phyloP scores from a whole-genome alignment of 495 filamentous ascomycete genomes.

The Cetradonia linearis region DNA sequence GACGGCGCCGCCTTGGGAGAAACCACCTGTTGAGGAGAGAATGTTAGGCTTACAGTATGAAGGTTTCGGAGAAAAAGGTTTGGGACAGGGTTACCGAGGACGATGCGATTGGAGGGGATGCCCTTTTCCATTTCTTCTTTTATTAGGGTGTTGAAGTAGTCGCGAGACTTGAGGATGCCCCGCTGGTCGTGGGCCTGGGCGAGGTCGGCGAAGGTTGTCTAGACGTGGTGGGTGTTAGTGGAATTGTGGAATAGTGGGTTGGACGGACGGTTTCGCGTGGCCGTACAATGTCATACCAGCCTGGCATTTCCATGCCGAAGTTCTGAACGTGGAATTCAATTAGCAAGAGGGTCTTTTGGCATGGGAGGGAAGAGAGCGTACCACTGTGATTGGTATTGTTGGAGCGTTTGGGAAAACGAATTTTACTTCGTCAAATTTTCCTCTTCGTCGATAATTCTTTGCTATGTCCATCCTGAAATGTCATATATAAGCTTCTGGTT shows the following conservation, averaged over 20 bases:
- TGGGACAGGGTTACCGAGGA: slow-evolving; percentile 61
- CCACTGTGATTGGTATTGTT: slow-evolving; percentile 73
- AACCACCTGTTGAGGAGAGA: slow-evolving; percentile 36
- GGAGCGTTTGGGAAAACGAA: slow-evolving; percentile 97
- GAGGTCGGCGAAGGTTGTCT: slow-evolving; percentile 29
- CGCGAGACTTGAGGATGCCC: slow-evolving; percentile 62
- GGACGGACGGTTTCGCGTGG: slow-evolving; percentile 8
- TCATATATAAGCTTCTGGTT: too few relatives aligned
- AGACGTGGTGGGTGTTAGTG: not conserved
- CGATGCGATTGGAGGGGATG: slow-evolving; percentile 71
- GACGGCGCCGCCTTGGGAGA: slow-evolving; percentile 54
- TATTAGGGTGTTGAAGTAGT: slow-evolving; percentile 72
- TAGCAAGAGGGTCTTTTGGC: not conserved
- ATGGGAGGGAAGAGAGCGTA: slow-evolving; percentile 35
- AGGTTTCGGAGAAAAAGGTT: slow-evolving; percentile 39
- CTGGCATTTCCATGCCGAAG: slow-evolving; percentile 53
- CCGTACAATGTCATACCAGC: slow-evolving; percentile 26
- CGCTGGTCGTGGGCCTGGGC: slow-evolving; percentile 63
- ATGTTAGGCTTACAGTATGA: not conserved
- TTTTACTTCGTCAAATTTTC: slow-evolving; percentile 77
- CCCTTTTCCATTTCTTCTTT: slow-evolving; percentile 72
- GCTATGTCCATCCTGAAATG: slow-evolving; percentile 55
- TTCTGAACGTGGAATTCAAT: slow-evolving; percentile 41
- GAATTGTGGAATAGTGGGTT: not conserved
- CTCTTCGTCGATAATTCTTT: slow-evolving; percentile 78